Base-by-base conservation (phyloP, 192 early-diverging fungal species). In the Backusella sp. region DNA sequence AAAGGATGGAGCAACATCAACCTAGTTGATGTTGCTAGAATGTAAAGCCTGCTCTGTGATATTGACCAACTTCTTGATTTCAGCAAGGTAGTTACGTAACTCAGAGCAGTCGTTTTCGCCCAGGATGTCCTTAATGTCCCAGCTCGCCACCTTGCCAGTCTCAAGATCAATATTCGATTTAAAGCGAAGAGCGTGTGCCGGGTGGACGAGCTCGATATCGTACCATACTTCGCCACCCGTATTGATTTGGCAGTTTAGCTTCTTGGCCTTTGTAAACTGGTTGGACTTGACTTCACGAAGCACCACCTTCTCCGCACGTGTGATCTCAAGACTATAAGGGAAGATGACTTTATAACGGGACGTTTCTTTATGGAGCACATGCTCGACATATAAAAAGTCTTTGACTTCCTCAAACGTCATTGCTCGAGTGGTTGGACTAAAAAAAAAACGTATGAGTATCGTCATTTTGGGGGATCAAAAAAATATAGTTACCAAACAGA, bases 321-420 rank as follows among this genome's bases (percentile, higher is more conserved):
- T 73, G 9, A 84, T 35, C 17, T 81, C 80, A 0, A 77, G 73
- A 6, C 73, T 67, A 56, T 70, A 84, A 7, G 82, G 80, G n/a
- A 67, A 72, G 32, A 78, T 70, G 6, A 76, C 32, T 17, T 70
- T 52, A 36, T 73, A 84, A n/a, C 42, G 62, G n/a, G 67, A 34
- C 1, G 49, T 70, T 44, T 74, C 39, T 53, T 75, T 77, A 32
- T 68, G 68, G 12, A 66, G 30, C 21, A 84, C 70, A 17, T 66
- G 28, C 12, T 62, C 78, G 3, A 84, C 82, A 9, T 73, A 19
- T 4, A 84, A 65, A n/a, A 76, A 78, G 4, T 78, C 68, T 0
- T 62, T 66, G 14, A 84, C 42, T 23, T 84, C 65, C 39, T 84
- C 76, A 41, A 75, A 84, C 21, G 79, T 75, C 21, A 84, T 84